phyloP scores from a whole-genome alignment of 805 yeast genomes.

The Pichia ethanolica region DNA sequence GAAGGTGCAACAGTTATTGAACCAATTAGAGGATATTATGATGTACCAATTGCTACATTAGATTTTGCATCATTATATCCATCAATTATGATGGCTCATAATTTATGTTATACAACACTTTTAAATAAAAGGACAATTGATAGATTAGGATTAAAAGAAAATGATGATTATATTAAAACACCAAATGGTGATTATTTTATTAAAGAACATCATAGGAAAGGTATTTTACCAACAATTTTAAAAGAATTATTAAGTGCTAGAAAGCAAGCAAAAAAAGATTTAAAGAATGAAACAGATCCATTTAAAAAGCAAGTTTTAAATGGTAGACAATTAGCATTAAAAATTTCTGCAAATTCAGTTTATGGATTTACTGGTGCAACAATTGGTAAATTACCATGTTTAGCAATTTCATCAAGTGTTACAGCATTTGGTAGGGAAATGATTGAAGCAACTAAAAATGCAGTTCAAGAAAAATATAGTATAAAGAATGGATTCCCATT shows the following conservation, averaged over 20 bases:
- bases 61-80: slow-evolving; percentile 98
- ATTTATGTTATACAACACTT: slow-evolving; percentile 89
- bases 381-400: slow-evolving; percentile 91
- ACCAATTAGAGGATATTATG: slow-evolving; percentile 91
- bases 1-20: slow-evolving; percentile 99
- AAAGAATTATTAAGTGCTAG: slow-evolving; percentile 86
- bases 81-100: slow-evolving; percentile 98
- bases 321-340: slow-evolving; percentile 94
- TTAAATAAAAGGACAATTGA: slow-evolving; percentile 62
- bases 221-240: slow-evolving; percentile 86
- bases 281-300: slow-evolving; percentile 90
- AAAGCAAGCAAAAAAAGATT: slow-evolving; percentile 84
- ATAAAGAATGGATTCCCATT: slow-evolving; percentile 76
- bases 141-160: slow-evolving; percentile 54
- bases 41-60: slow-evolving; percentile 93
- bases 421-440: slow-evolving; percentile 95
- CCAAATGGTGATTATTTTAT: slow-evolving; percentile 94
- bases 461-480: slow-evolving; percentile 73
- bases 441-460: slow-evolving; percentile 87
- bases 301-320: slow-evolving; percentile 88
- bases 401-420: slow-evolving; percentile 91
- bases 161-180: slow-evolving; percentile 72
- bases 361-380: slow-evolving; percentile 99
- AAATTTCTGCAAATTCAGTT: slow-evolving; percentile 95
- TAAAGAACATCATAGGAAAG: slow-evolving; percentile 59